Evolutionary conservation across 2,329 filamentous ascomycete genomes (phyloP).

Genomic region (Aspergillus ibericus): DNA sequence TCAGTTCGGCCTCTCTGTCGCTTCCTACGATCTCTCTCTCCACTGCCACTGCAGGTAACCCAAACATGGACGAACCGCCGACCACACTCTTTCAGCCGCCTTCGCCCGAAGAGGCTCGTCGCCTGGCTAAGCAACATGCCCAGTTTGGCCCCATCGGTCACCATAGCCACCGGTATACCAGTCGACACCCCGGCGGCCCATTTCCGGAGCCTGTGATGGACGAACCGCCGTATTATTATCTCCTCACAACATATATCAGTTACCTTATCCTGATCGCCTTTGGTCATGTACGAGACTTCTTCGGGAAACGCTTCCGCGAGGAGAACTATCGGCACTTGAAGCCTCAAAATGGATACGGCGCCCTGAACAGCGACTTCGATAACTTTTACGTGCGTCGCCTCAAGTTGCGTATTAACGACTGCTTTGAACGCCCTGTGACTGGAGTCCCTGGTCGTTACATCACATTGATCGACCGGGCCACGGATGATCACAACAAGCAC

Average conservation of each 20-base stretch:
- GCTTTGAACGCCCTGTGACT: constrained; percentile 87
- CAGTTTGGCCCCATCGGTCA: constrained; percentile 87
- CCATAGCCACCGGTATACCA: constrained; percentile 81
- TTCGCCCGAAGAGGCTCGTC: constrained; percentile 76
- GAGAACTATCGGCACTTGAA: constrained; percentile 83
- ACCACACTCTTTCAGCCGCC: constrained; percentile 86
- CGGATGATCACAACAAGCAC: constrained; percentile 85
- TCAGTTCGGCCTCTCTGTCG: constrained; percentile 71
- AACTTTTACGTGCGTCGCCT: constrained; percentile 94
- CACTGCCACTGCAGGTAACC: constrained; percentile 74
- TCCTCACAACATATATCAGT: constrained; percentile 97
- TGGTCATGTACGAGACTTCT: constrained; percentile 94
- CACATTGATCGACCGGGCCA: constrained; percentile 85
- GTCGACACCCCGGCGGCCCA: constrained; percentile 77
- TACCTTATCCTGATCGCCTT: constrained; percentile 95
- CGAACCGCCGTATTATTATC: constrained; percentile 93
- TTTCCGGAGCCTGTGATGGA: constrained; percentile 86
- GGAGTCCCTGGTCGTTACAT: constrained; percentile 94
- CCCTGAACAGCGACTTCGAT: constrained; percentile 96
- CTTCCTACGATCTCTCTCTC: constrained; percentile 91
- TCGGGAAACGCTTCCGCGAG: constrained; percentile 90
- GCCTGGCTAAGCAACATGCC: constrained; percentile 74
- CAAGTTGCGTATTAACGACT: constrained; percentile 94
- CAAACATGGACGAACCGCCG: constrained; percentile 69
- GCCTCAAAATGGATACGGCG: constrained; percentile 83